Evolutionary conservation across 1,284 basidiomycete genomes (phyloP), one percentile per base, ranked within the genome.

Genomic region (Cystobasidiaceae sp.): DNA sequence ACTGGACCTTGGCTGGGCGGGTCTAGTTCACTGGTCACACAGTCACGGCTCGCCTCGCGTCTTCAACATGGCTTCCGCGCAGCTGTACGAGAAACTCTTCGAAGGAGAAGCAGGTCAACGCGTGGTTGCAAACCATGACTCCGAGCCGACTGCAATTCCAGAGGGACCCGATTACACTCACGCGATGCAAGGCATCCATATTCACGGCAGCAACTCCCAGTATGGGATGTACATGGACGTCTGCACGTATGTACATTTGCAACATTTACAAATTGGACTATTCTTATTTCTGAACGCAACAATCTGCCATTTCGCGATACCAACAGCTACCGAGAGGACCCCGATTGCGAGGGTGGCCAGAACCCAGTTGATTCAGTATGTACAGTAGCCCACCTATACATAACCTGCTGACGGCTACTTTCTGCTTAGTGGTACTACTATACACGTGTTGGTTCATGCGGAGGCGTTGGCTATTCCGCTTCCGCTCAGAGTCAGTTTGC

Each of bases 61-160:
- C n/a, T 67, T 73, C 45, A 73, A 72, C 66, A 43, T 66, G 2
- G 52, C 67, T 30, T 67, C 71, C 2, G 72, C 72, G 1, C 27
- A 54, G 17, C 44, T 73, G 6, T 69, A 68, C 68, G 70, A 72
- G 60, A 63, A 61, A 21, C 69, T 73, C 27, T 73, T 57, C 61
- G 64, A 25, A 25, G 71, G 71, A 19, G 69, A 73, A 61, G 70
- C 72, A 1, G 63, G 69, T 32, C 72, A 73, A 67, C 68, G 72
- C 2, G 60, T 61, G 8, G 71, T 73, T 30, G 67, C 69, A 49
- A 72, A 71, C 67, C 23, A 71, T 39, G 72, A 73, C 50, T 41
- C 55, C 5, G 43, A 68, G 33, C 67, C 68, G 13, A 66, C 50
- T 4, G 54, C 64, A 46, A 73, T 73, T 46, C 71, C 71, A 41